Conservation (phyloP, 257 asterid genomes). For the Jacaranda copaia region DNA sequence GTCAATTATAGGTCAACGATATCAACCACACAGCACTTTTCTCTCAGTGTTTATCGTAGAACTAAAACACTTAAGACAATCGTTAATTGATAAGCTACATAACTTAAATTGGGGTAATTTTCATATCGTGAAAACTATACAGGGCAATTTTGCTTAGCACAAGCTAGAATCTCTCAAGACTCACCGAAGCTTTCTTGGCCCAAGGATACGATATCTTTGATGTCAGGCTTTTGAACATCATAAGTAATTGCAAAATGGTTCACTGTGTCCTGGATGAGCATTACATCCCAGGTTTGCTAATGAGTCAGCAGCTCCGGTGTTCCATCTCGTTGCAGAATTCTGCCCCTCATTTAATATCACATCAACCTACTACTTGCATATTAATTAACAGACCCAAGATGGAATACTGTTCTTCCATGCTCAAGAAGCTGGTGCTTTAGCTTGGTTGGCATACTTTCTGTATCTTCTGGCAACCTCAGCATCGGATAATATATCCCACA, state of each 20-base stretch:
- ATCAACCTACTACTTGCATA: background rate
- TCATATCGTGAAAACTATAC: background rate
- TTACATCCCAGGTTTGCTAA: background rate
- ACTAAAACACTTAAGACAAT: too few relatives aligned
- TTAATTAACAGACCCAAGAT: background rate
- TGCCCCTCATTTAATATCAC: background rate
- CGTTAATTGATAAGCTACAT: background rate
- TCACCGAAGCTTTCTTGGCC: background rate
- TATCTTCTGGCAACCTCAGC: conserved; percentile 58
- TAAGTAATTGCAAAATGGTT: background rate
- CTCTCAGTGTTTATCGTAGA: background rate
- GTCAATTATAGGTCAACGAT: background rate
- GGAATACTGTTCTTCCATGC: background rate
- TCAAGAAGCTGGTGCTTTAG: conserved; percentile 42
- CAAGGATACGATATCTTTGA: background rate
- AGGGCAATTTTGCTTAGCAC: background rate
- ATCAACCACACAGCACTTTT: background rate
- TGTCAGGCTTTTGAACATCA: background rate
- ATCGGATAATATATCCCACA: conserved; percentile 71
- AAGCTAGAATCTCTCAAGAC: background rate
- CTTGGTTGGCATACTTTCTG: conserved; percentile 43
- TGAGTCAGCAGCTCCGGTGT: background rate
- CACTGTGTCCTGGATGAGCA: background rate
- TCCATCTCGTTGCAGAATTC: background rate
- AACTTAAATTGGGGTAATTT: background rate